These are phyloP conservation scores for Nectriaceae sp. DNA, from an alignment of 2,329 filamentous ascomycete genomes.

Conservation along the genomic window DNA sequence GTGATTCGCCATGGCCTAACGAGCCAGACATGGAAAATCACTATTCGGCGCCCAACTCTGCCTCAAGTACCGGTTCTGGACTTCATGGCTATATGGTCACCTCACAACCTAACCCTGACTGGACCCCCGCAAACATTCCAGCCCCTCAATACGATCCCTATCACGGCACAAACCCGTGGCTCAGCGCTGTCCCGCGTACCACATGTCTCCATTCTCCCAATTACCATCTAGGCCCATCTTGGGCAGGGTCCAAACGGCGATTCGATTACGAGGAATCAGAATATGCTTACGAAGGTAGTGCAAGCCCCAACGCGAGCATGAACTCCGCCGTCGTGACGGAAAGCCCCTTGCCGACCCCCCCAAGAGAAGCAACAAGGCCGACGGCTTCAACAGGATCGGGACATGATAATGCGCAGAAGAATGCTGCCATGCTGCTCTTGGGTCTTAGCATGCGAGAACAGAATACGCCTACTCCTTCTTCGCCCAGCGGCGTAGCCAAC, in stretches of 20 bases:
- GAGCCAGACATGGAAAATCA: slow-evolving; percentile 21
- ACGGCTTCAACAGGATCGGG: no score
- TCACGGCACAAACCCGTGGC: slow-evolving; percentile 14
- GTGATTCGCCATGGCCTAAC: slow-evolving; percentile 22
- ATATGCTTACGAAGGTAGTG: slow-evolving; percentile 19
- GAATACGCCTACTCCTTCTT: not conserved
- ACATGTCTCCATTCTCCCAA: slow-evolving; percentile 12
- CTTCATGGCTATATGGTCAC: slow-evolving; percentile 27
- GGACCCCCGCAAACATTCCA: slow-evolving; percentile 15
- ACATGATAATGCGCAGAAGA: slow-evolving; percentile 17
- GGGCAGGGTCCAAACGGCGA: slow-evolving; percentile 24
- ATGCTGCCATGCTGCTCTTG: slow-evolving; percentile 26
- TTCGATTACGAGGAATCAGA: slow-evolving; percentile 22
- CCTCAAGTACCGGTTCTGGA: slow-evolving; percentile 30
- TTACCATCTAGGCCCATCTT: slow-evolving; percentile 7
- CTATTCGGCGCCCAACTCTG: slow-evolving; percentile 27
- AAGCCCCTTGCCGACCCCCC: slow-evolving; percentile 21
- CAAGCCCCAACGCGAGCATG: slow-evolving; percentile 20
- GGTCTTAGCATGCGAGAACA: slow-evolving; percentile 18
- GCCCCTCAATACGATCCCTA: slow-evolving; percentile 22
- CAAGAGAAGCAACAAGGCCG: slow-evolving; percentile 8
- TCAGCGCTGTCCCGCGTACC: slow-evolving; percentile 25
- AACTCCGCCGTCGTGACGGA: slow-evolving; percentile 12
- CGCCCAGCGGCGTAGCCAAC: not conserved
- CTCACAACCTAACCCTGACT: slow-evolving; percentile 25